Base-by-base conservation (phyloP, 768 basidiomycete species). In the Mycena leptocephala region DNA sequence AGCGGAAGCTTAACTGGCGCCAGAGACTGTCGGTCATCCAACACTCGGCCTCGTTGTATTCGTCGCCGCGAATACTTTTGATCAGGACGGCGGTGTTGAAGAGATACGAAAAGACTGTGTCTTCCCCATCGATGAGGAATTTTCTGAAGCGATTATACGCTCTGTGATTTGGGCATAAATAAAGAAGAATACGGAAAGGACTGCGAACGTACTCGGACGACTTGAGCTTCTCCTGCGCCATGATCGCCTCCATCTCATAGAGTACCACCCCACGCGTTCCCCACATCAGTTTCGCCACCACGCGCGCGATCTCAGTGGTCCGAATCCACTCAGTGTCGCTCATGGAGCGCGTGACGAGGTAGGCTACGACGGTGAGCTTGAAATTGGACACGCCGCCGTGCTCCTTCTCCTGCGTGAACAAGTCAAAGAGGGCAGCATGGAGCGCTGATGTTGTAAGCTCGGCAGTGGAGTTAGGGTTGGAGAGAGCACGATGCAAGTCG, bases 251-350 rank as follows among this genome's bases (percentile, higher is more conserved):
- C 51, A 73, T 73, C 53, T 73, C 26, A 24, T 41, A 65, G 1
- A 65, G 37, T 3, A 66, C 28, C 16, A 35, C 30, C 2, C 30
- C 63, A 24, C 63, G 63, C 5, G 30, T 37, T 2, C 22, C 1
- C 28, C 63, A 73, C 51, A 56, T 73, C 3, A 73, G 53, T 20
- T 73, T 65, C 18, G 72, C 72, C 2, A 66, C 51, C 7, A 56
- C 26, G 9, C 62, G 48, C 18, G 26, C 37, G 16, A 73, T 73
- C 11, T 65, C 35, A 2, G 48, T 6, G 20, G 72, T 33, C 10
- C 72, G 48, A 18, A 55, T 46, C 62, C 62, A 73, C 7, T 65
- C 51, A 9, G 53, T 35, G 2, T 1, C 24, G 4, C 63, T 63
- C 62, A 65, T 65, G 28, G 22, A n/a, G 2, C 72, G 37, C 18